Evolutionary conservation across 2,329 filamentous ascomycete species (phyloP).

Genomic region (Epicoccum nigrum): DNA sequence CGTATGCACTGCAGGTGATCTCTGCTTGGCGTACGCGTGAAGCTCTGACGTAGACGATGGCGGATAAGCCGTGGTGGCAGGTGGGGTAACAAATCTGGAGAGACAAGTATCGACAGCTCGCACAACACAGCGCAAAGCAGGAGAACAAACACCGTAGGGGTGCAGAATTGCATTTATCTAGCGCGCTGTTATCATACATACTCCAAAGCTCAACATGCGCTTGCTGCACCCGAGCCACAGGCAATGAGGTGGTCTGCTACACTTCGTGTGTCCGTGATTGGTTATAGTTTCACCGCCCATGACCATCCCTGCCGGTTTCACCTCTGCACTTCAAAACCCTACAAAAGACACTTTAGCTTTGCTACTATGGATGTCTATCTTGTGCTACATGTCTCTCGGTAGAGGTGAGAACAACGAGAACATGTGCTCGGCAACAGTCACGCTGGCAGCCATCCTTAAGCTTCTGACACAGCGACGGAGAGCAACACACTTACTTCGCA

Average conservation of each 20-base stretch:
- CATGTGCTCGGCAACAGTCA: slow-evolving; percentile 6
- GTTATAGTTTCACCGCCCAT: slow-evolving; percentile 30
- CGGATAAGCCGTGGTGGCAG: slow-evolving; percentile 22
- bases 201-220: slow-evolving; percentile 24
- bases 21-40: slow-evolving; percentile 14
- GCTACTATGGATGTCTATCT: slow-evolving; percentile 8
- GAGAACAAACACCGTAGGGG: slow-evolving; percentile 5
- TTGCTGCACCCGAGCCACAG: slow-evolving; percentile 27
- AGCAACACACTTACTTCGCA: neutral
- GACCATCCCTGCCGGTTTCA: slow-evolving; percentile 22
- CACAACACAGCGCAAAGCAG: slow-evolving; percentile 7
- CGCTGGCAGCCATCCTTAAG: neutral
- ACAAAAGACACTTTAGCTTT: too few species aligned
- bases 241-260: slow-evolving; percentile 33
- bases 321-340: slow-evolving; percentile 16
- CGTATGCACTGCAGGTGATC: slow-evolving; percentile 19
- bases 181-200: slow-evolving; percentile 29
- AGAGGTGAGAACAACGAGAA: neutral
- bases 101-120: slow-evolving; percentile 2
- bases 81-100: slow-evolving; percentile 19
- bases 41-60: slow-evolving; percentile 36
- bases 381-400: slow-evolving; percentile 1
- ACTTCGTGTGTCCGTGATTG: slow-evolving; percentile 37
- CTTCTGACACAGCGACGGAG: neutral
- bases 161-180: slow-evolving; percentile 21